Base-by-base conservation (phyloP, 257 asterid species). In the Ballota nigra region DNA sequence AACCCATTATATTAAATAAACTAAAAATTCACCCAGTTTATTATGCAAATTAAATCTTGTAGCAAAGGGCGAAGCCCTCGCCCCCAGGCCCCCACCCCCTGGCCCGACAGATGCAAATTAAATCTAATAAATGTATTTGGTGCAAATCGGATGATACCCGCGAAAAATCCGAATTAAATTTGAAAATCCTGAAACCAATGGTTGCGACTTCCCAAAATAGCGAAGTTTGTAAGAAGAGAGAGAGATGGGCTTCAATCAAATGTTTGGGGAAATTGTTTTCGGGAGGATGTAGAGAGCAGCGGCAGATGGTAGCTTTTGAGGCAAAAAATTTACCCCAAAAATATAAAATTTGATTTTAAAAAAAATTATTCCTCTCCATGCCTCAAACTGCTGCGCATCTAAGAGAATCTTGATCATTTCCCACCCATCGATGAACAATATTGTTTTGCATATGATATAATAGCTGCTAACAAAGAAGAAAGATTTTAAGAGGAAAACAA, bases 261-360 rank as follows among this genome's bases (percentile, higher is more conserved):
- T 56, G 70, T 52, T 22, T 41, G 24, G 52, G 66, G 47, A 33
- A 63, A 26, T 76, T 49, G 45, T 73, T 71, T 62, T 71, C 40
- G 77, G 63, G 69, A 78, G 75, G 79, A 75, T 75, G 83, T 61
- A 74, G 82, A 76, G 79, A 73, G 82, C 80, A 40, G 76, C 74
- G 77, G 71, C 83, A 80, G 73, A 59, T 65, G 68, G 79, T 83
- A 81, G 76, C 53, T 64, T 79, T 80, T 63, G 72, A 75, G 73
- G 76, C 66, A 70, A 68, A 47, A 47, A 78, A 59, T 56, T 72
- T 72, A 68, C 75, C 66, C 66, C 66, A 18, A 69, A 56, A 63
- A 6, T 28, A 16, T 1, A 68, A 73, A 57, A 52, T 19, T 6
- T 15, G 55, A 16, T 47, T 47, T 41, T 8, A 79, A 75, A 33